A percentile compares a stretch with the other conserved stretches of the same genome.
Evolutionary conservation across 2,329 filamentous ascomycete species (phyloP).

Genomic region (Ophiosphaerella korrae): DNA sequence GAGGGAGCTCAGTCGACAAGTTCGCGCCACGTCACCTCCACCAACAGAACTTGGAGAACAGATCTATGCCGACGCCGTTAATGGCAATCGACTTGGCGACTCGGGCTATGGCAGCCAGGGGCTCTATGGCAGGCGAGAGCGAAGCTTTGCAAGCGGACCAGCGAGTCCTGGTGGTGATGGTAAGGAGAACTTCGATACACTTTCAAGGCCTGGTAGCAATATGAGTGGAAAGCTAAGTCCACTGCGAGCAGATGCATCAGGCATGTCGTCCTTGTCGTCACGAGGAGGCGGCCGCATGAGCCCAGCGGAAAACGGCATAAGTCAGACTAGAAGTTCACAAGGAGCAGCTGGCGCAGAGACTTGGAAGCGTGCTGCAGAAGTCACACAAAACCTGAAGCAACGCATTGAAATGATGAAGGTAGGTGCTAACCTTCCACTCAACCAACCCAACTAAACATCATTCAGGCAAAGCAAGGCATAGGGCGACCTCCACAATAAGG

Average conservation of each 20-base stretch:
- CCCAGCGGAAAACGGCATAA: conserved; percentile 31
- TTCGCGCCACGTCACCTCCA: conserved; percentile 61
- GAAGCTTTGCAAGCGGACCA: conserved; percentile 33
- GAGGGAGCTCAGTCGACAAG: conserved; percentile 70
- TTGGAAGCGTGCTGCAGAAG: conserved; percentile 96
- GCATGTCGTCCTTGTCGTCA: conserved; percentile 39
- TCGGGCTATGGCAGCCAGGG: conserved; percentile 44
- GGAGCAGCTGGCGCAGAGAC: conserved; percentile 66
- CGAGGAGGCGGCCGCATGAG: conserved; percentile 42
- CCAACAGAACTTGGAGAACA: conserved; percentile 51
- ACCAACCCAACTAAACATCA: conserved; percentile 16
- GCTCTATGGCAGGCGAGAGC: conserved; percentile 46
- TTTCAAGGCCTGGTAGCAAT: conserved; percentile 40
- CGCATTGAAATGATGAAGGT: conserved; percentile 99
- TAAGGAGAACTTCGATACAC: conserved; percentile 55
- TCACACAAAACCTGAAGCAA: conserved; percentile 95
- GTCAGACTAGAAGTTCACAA: conserved; percentile 32
- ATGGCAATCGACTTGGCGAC: conserved; percentile 43
- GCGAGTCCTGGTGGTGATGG: conserved; percentile 48
- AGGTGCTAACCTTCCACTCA: conserved; percentile 23
- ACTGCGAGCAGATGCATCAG: conserved; percentile 40
- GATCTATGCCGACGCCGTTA: conserved; percentile 65
- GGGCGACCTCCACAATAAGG: conserved; percentile 28
- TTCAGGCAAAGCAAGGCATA: conserved; percentile 47
- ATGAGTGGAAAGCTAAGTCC: conserved; percentile 49